phyloP scores from a whole-genome alignment of 2,329 filamentous ascomycete genomes.

The Nemania abortiva region DNA sequence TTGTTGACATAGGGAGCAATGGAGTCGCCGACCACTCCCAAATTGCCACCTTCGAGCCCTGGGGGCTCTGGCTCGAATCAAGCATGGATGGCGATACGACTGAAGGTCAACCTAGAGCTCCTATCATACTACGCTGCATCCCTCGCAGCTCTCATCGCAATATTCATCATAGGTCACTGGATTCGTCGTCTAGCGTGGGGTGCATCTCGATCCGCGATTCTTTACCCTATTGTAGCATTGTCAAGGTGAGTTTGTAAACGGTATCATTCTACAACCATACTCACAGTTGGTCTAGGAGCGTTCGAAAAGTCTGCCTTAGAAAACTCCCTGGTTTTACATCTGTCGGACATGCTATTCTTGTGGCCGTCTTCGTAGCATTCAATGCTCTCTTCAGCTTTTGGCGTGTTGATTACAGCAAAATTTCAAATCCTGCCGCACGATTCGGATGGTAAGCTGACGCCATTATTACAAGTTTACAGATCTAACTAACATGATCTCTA shows the following conservation, averaged over 20 bases:
- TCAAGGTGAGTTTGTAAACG: constrained; percentile 42
- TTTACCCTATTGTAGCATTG: constrained; percentile 41
- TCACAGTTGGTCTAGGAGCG: constrained; percentile 35
- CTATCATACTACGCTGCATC: constrained; percentile 42
- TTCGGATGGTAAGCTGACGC: constrained; percentile 49
- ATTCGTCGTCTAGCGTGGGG: constrained; percentile 38
- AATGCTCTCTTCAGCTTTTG: constrained; percentile 54
- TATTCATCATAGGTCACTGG: constrained; percentile 49
- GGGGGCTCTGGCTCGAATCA: background rate
- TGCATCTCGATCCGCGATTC: constrained; percentile 36
- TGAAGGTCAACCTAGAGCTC: constrained; percentile 36
- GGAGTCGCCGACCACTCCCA: background rate
- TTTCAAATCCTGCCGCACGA: constrained; percentile 49
- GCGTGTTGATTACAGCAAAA: constrained; percentile 41
- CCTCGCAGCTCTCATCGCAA: constrained; percentile 43
- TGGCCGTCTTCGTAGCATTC: constrained; percentile 51
- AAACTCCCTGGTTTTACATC: constrained; percentile 55
- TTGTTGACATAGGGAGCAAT: constrained; percentile 8
- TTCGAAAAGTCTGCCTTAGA: constrained; percentile 47
- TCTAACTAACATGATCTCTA: constrained; percentile 46
- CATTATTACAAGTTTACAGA: background rate
- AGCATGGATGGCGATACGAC: constrained; percentile 35
- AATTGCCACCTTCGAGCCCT: background rate
- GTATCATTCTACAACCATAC: background rate
- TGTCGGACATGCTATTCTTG: constrained; percentile 54